Percentiles rank a stretch among this genome's conserved stretches.
phyloP scores from a whole-genome alignment of 768 basidiomycete species.

The Lactarius tabidus region DNA sequence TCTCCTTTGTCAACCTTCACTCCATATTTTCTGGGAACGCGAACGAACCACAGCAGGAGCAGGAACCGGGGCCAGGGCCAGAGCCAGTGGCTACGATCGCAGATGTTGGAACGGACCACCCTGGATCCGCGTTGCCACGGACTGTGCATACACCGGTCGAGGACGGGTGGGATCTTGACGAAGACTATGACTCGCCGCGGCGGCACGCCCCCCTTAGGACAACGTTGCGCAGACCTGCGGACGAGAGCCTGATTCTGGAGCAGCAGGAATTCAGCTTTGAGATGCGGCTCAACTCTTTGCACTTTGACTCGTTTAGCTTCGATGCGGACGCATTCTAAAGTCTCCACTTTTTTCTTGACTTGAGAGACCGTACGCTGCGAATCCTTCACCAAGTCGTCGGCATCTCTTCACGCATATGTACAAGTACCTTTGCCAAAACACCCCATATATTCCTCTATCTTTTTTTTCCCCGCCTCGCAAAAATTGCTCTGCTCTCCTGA shows the following conservation, averaged over 20 bases:
- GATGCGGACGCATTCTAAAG: constrained; percentile 52
- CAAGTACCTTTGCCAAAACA: constrained; percentile 16
- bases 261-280: constrained; percentile 48
- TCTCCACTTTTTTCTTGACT: constrained; percentile 26
- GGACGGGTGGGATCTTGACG: constrained; percentile 19
- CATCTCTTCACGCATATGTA: constrained; percentile 15
- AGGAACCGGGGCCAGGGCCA: constrained; percentile 11
- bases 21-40: constrained; percentile 30
- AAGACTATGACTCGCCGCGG: constrained; percentile 22
- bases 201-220: constrained; percentile 6
- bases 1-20: constrained; percentile 36
- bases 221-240: neutral
- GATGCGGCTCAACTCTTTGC: constrained; percentile 67
- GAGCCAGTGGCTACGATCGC: neutral
- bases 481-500: constrained; percentile 13
- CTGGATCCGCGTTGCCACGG: neutral
- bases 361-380: constrained; percentile 3
- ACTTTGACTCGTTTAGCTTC: constrained; percentile 68
- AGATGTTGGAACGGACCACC: constrained; percentile 7
- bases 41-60: constrained; percentile 16
- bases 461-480: neutral
- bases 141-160: constrained; percentile 10
- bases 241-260: neutral
- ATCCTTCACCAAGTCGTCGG: neutral
- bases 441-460: neutral